Base-by-base conservation (phyloP, 495 filamentous ascomycete genomes). In the Durotheca rogersii region DNA sequence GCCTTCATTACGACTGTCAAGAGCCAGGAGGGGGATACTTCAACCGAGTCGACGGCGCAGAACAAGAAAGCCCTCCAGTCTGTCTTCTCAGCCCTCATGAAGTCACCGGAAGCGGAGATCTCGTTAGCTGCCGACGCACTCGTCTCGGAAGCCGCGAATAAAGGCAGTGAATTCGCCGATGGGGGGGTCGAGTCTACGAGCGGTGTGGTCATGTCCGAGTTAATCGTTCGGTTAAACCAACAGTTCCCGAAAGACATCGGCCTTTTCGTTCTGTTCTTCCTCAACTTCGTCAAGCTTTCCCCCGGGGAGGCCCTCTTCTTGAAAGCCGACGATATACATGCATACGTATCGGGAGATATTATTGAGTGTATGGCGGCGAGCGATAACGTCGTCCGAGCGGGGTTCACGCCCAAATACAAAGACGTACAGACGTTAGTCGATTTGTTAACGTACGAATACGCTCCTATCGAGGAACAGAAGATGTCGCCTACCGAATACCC, bases 351-450 rank as follows among this genome's bases (percentile, higher is more conserved):
- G 17, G 93, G 93, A 34, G 93, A 98, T 50, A 95, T 98, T 59
- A 90, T 98, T 58, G 93, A 98, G 71, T 97, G 93, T 76, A 98
- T 98, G 93, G 93, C 93, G 1, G 86, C 89, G 15, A 94, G 88
- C 25, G 93, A 98, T 73, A 98, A 98, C 54, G 93, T 98, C 5
- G 91, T 98, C 15, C 91, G 93, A 23, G 93, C 93, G 1, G 93
- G 93, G 14, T 91, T 98, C 66, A 98, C 93, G 0, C 93, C 93
- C 7, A 98, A 98, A 69, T 97, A 92, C 79, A 95, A 96, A 74
- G 93, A 98, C 58, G 89, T 96, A 35, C 76, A 83, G 36, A 96
- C 89, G 2, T 78, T 98, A n/a, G 87, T 91, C 27, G 74, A 77
- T 51, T 95, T 96, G 87, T 74, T 98, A 44, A 97, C 93, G 0